A percentile compares a stretch with the other conserved stretches of the same genome.
Conservation (phyloP, 2,329 filamentous ascomycete species). For the Fusarium sp. region DNA sequence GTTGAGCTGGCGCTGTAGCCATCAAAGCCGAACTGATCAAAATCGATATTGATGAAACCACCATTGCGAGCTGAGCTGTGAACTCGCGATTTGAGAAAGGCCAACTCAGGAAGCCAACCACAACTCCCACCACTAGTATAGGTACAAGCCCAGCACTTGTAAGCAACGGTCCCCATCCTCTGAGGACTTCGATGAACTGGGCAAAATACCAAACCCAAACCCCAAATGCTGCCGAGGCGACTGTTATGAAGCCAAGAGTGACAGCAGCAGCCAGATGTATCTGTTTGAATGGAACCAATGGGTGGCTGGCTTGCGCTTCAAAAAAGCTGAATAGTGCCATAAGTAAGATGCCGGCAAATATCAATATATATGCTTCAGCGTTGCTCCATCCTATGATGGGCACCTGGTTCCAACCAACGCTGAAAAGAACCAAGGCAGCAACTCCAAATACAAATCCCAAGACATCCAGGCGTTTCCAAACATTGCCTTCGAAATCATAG, state of each 20-base stretch:
- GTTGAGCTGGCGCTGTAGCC: constrained; percentile 39
- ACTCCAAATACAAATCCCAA: constrained; percentile 29
- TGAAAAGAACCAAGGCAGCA: constrained; percentile 40
- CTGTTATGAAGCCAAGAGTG: constrained; percentile 35
- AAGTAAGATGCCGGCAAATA: constrained; percentile 36
- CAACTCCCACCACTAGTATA: constrained; percentile 35
- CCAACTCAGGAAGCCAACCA: constrained; percentile 33
- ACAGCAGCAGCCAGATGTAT: constrained; percentile 35
- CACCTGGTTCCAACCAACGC: constrained; percentile 45
- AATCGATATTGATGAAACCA: constrained; percentile 33
- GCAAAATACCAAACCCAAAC: constrained; percentile 47
- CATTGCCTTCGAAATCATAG: constrained; percentile 42
- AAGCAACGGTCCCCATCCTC: constrained; percentile 41
- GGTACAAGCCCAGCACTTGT: constrained; percentile 43
- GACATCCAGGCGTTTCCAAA: constrained; percentile 45
- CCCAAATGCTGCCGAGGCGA: constrained; percentile 42
- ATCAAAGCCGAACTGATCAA: constrained; percentile 43
- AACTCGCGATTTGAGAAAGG: constrained; percentile 35
- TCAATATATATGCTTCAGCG: constrained; percentile 37
- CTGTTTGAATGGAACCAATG: constrained; percentile 42
- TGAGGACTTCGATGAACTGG: constrained; percentile 42
- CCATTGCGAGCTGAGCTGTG: constrained; percentile 35
- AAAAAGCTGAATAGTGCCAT: constrained; percentile 31
- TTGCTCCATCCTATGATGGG: constrained; percentile 36
- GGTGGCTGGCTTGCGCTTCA: constrained; percentile 40